Conservation (phyloP, 441 rosid genomes). For the Adansonia madagascariensis region DNA sequence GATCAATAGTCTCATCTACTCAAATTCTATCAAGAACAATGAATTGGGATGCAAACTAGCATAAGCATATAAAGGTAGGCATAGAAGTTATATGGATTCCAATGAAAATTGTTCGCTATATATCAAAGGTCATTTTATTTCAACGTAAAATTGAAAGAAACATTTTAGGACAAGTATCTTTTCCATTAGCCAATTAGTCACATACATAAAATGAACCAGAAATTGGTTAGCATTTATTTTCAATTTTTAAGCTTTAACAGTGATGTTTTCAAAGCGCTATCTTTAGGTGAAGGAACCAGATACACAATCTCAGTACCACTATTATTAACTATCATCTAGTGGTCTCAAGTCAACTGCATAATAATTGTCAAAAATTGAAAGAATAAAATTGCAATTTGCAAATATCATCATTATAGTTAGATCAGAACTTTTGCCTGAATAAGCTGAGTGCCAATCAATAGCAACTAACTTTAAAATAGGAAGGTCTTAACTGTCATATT, state of each 20-base stretch:
- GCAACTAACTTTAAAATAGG: neutral
- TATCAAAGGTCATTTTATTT: neutral
- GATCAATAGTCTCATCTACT: neutral
- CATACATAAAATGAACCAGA: neutral
- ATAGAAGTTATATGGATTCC: neutral
- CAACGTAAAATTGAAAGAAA: neutral
- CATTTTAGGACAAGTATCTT: neutral
- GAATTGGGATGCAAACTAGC: neutral
- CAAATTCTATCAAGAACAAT: neutral
- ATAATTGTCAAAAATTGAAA: neutral
- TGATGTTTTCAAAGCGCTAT: neutral
- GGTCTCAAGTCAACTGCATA: neutral
- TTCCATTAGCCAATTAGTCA: neutral
- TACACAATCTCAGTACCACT: neutral
- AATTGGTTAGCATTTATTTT: neutral
- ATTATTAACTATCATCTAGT: neutral
- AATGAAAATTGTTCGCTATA: neutral
- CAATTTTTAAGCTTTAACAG: neutral
- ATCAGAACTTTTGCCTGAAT: conserved; percentile 7
- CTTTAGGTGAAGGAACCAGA: neutral
- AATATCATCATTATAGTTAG: conserved; percentile 5
- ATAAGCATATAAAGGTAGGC: neutral
- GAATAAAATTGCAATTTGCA: neutral
- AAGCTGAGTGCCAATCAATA: conserved; percentile 4
- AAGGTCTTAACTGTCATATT: neutral